Base-by-base conservation (phyloP, 2,329 filamentous ascomycete genomes). In the Myriosclerotinia duriaeana region DNA sequence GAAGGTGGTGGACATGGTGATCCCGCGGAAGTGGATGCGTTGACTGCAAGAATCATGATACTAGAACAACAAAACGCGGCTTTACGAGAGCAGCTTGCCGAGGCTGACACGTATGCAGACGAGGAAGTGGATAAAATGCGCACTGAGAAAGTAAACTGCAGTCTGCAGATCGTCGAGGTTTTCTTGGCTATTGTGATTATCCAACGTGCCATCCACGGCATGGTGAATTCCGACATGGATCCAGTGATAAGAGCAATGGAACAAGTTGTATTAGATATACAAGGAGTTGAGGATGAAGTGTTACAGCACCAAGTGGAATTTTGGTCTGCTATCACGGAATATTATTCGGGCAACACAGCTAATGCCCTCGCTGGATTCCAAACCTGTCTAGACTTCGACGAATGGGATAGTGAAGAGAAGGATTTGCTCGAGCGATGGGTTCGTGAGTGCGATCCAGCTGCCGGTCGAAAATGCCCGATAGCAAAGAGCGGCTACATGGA, bases 201-300 rank as follows among this genome's bases (percentile, higher is more conserved):
- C 12, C 56, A 54, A 11, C 64, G 64, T 38, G 64, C 64, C 15
- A 8, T 48, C 15, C 15, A 26, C 5, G 64, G 64, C n/a, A 36
- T n/a, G 12, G 20, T 20, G 9, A 0, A 7, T 26, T 30, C 20
- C 9, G 62, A 65, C n/a, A 65, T 46, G 11, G 42, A 65, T 20
- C 14, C 11, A 7, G 53, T 30, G 9, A 15, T 36, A 15, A 53
- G 5, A 46, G 52, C n/a, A 22, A 22, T n/a, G 17, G 15, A 26
- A 5, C 12, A 46, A 59, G 62, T 26, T 26, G 9, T 20, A 36
- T 2, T 5, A 6, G 38, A 65, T n/a, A n/a, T 22, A 7, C 4
- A 14, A 6, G 26, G 2, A 44, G 9, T 30, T 34, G 26, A 6
- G 15, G 56, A 62, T 53, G 17, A 17, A 17, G 44, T 12, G 5